Base-by-base conservation (phyloP, 495 filamentous ascomycete genomes). In the Evernia prunastri region DNA sequence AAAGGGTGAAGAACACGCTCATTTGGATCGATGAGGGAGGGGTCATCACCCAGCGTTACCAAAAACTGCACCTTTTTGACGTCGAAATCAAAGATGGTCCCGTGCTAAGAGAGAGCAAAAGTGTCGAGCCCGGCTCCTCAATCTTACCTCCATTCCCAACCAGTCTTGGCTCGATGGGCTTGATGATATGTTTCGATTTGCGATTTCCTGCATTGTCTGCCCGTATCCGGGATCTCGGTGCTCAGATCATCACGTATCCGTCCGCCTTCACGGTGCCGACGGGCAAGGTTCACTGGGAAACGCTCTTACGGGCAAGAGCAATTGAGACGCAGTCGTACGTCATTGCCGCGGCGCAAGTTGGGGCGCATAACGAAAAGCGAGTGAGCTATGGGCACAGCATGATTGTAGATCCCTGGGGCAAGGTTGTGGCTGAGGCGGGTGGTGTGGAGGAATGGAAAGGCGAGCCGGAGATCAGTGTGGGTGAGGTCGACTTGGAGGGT, bases 251-350 rank as follows among this genome's bases (percentile, higher is more conserved):
- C 58, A 87, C 91, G 0, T 97, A 89, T 73, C 94, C 93, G 4
- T 91, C 87, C 1, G 93, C 94, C 20, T 97, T 97, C 72, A 96
- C 92, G 13, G 80, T 96, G 3, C 87, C 87, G 3, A 97, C 94
- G 0, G 93, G 94, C 0, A 77, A 77, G 56, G 91, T 88, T 11
- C 94, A 97, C 72, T 97, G 93, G 93, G 84, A 88, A 66, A 73
- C 81, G 0, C 75, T 97, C 1, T 75, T 97, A 11, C 79, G 89
- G 42, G 86, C 92, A 3, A 80, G 93, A 59, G 94, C 93, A 12
- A 91, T 97, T 60, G 94, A 97, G 75, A 92, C 87, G 0, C 92
- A 97, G 72, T 80, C 82, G 4, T 97, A 88, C 77, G 87, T 97
- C 15, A 74, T 97, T 64, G 93, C 92, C 17, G 89, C 94, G 0